phyloP scores from a whole-genome alignment of 441 rosid species.

The Biscutella auriculata region DNA sequence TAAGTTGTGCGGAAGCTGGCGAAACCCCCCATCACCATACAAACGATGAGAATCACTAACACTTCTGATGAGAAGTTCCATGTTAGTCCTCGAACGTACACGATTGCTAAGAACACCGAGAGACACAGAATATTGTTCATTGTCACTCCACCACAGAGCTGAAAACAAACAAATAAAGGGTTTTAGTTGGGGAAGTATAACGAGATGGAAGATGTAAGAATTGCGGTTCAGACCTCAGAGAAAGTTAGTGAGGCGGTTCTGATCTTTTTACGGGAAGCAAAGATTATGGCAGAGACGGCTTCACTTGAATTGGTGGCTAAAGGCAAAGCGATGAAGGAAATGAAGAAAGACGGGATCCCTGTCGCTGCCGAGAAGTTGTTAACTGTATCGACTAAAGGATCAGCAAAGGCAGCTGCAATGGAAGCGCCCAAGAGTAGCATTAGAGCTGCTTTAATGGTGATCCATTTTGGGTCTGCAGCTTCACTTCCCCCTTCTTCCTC shows the following conservation, averaged over 20 bases:
- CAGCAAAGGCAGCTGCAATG: conserved; percentile 88
- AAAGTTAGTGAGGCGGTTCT: conserved; percentile 73
- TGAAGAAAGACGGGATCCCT: conserved; percentile 84
- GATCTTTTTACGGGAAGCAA: conserved; percentile 58
- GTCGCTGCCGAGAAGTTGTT: conserved; percentile 84
- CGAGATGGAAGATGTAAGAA: neutral
- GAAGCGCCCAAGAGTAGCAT: conserved; percentile 56
- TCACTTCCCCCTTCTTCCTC: conserved; percentile 32
- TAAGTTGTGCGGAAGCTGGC: conserved; percentile 72
- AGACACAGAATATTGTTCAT: conserved; percentile 81
- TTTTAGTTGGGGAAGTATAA: neutral
- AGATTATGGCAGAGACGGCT: conserved; percentile 80
- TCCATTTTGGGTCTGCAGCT: conserved; percentile 39
- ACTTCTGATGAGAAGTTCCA: conserved; percentile 94
- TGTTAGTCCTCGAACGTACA: conserved; percentile 58
- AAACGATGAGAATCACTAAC: conserved; percentile 59
- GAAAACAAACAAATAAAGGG: conserved; percentile 16
- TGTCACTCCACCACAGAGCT: conserved; percentile 82
- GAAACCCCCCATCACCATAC: conserved; percentile 63
- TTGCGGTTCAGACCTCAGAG: conserved; percentile 51
- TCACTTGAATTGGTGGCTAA: conserved; percentile 89
- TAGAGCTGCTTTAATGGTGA: conserved; percentile 50
- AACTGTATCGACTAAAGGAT: conserved; percentile 83
- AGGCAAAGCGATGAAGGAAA: conserved; percentile 84
- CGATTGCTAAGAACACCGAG: conserved; percentile 76